Evolutionary conservation across 1,284 basidiomycete genomes (phyloP), one percentile per base, ranked within the genome.

Genomic region (Sporisorium graminicola): DNA sequence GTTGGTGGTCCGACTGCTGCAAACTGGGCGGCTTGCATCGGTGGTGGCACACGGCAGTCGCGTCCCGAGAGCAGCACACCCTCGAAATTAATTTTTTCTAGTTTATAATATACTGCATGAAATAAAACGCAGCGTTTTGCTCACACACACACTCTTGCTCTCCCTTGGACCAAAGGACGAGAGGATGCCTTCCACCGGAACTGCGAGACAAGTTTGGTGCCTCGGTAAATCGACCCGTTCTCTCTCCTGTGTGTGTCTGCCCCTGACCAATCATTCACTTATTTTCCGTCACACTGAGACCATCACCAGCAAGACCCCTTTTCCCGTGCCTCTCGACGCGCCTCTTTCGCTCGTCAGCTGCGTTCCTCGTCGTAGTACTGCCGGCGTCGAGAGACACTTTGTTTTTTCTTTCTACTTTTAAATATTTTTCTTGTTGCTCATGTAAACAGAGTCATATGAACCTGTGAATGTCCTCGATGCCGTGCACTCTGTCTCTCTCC

Each of bases 101-200:
- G 35, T 26, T 14, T n/a, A n/a, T n/a, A n/a, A n/a, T n/a, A n/a
- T n/a, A n/a, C n/a, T n/a, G n/a, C n/a, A n/a, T n/a, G n/a, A n/a
- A n/a, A n/a, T n/a, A n/a, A n/a, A n/a, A n/a, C n/a, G n/a, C n/a
- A n/a, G n/a, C n/a, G n/a, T n/a, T n/a, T n/a, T n/a, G n/a, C n/a
- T n/a, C n/a, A n/a, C n/a, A n/a, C n/a, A n/a, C n/a, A n/a, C n/a
- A n/a, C n/a, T n/a, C n/a, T n/a, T n/a, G n/a, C n/a, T n/a, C n/a
- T n/a, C n/a, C n/a, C n/a, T n/a, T n/a, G n/a, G n/a, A n/a, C n/a
- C n/a, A n/a, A n/a, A n/a, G n/a, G n/a, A n/a, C n/a, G n/a, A n/a
- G n/a, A n/a, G n/a, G 55, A 18, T 44, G 40, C 55, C 47, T 58
- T 64, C 43, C 52, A 60, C 50, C 62, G 63, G 68, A 71, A 58